Evolutionary conservation across 108 stramenopile genomes (phyloP), one percentile per base, ranked within the genome.

Genomic region (Mayamaea pseudoterrestris): DNA sequence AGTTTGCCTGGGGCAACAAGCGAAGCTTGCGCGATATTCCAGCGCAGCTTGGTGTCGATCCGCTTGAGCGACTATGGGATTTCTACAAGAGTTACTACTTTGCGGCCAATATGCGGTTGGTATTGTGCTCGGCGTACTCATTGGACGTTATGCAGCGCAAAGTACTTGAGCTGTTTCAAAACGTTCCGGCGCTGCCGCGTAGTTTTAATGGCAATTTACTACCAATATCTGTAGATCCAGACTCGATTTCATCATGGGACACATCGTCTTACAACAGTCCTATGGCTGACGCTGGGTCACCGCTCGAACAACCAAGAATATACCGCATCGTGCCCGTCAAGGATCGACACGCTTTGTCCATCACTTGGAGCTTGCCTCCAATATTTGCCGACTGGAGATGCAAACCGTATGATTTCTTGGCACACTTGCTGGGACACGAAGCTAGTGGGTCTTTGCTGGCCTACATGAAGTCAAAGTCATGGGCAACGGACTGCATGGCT

Each of bases 401-500:
- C 44, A 80, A 76, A 31, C 73, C 73, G 8, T 34, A 41, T 27
- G 83, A 92, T 41, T 92, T 83, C 46, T 16, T 92, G 11, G 66
- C 77, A 18, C 90, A 92, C 45, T 52, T 92, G 50, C 46, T 92
- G 14, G 90, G 90, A 9, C 85, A 92, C 53, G 90, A 92, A 47
- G 75, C 71, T 0, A 59, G 71, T n/a, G 90, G 90, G 26, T 76
- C 73, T 0, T 50, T 92, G 13, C 53, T 92, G 23, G 62, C 80
- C 1, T 58, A 47, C 6, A 53, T 88, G 41, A 81, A 79, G 53
- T 44, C 58, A 20, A 58, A 73, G 25, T 55, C 59, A n/a, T 87
- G 79, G 84, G 90, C 71, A 7, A 71, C 63, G 34, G 64, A 54
- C 16, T 77, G 71, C 39, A 65, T 46, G 32, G 90, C 85, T 14